phyloP scores from a whole-genome alignment of 2,329 filamentous ascomycete genomes.

The Alternaria consortialis region DNA sequence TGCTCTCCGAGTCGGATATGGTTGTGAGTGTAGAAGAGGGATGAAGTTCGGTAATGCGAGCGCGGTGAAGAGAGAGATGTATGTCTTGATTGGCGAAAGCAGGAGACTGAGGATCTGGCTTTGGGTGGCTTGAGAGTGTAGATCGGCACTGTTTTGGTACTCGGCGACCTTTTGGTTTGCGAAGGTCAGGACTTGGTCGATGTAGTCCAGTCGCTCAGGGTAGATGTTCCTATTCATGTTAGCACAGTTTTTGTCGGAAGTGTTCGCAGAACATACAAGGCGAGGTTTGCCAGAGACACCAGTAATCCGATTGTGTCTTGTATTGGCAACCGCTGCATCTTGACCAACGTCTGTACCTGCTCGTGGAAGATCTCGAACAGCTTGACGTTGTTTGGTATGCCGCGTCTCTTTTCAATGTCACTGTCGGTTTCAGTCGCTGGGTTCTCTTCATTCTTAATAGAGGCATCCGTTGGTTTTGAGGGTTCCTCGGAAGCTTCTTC shows the following conservation, averaged over 20 bases:
- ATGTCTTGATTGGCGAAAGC: constrained; percentile 88
- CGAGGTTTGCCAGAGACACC: constrained; percentile 92
- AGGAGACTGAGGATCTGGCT: constrained; percentile 88
- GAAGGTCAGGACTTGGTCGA: constrained; percentile 91
- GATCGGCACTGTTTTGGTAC: constrained; percentile 91
- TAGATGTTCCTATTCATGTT: constrained; percentile 76
- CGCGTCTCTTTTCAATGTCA: constrained; percentile 57
- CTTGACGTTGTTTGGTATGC: constrained; percentile 80
- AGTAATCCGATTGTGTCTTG: constrained; percentile 93
- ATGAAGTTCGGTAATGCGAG: constrained; percentile 91
- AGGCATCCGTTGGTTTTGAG: constrained; percentile 36
- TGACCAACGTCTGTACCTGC: constrained; percentile 92
- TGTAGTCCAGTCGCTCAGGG: constrained; percentile 88
- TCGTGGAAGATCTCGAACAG: constrained; percentile 98
- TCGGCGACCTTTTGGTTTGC: constrained; percentile 86
- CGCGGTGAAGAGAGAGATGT: constrained; percentile 95
- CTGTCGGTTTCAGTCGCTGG: constrained; percentile 53
- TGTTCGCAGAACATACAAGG: constrained; percentile 64
- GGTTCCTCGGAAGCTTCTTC: constrained; percentile 44
- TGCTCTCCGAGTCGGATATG: constrained; percentile 88
- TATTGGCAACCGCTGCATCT: constrained; percentile 87
- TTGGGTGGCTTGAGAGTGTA: constrained; percentile 88
- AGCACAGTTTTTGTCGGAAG: constrained; percentile 23
- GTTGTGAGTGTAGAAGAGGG: constrained; percentile 87
- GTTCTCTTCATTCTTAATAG: constrained; percentile 49